phyloP scores from a whole-genome alignment of 2,329 filamentous ascomycete species.

The Gaeumannomyces sp. region DNA sequence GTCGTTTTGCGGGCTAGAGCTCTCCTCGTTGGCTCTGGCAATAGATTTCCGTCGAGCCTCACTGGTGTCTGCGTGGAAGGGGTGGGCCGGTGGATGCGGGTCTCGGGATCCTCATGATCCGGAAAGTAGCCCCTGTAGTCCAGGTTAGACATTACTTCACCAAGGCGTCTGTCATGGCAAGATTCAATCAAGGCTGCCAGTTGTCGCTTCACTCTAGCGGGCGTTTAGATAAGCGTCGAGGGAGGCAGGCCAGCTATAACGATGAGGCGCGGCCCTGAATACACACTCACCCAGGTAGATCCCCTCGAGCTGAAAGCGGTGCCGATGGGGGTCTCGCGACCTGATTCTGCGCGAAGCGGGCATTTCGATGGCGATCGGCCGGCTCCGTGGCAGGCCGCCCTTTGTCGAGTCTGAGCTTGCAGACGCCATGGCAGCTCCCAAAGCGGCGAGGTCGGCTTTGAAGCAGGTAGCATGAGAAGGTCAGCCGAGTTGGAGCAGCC shows the following conservation, averaged over 20 bases:
- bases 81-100: conserved; percentile 44
- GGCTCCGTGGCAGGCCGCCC: conserved; percentile 25
- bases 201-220: too few species aligned
- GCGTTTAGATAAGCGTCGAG: too few species aligned
- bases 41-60: conserved; percentile 31
- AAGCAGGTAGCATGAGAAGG: background rate
- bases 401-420: conserved; percentile 1
- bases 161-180: too few species aligned
- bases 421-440: background rate
- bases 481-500: background rate
- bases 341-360: conserved; percentile 35
- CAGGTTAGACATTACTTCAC: background rate
- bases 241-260: too few species aligned
- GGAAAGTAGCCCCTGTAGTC: conserved; percentile 52
- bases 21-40: conserved; percentile 15
- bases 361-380: conserved; percentile 49
- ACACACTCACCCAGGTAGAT: conserved; percentile 48
- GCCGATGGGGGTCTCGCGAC: conserved; percentile 38
- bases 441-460: background rate
- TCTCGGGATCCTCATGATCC: conserved; percentile 47
- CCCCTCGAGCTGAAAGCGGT: conserved; percentile 51
- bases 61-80: conserved; percentile 39
- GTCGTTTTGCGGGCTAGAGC: background rate
- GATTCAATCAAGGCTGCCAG: too few species aligned
- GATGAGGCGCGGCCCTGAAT: background rate